Base-by-base conservation (phyloP, 108 stramenopile species). In the Phaeodactylum tricornutum region DNA sequence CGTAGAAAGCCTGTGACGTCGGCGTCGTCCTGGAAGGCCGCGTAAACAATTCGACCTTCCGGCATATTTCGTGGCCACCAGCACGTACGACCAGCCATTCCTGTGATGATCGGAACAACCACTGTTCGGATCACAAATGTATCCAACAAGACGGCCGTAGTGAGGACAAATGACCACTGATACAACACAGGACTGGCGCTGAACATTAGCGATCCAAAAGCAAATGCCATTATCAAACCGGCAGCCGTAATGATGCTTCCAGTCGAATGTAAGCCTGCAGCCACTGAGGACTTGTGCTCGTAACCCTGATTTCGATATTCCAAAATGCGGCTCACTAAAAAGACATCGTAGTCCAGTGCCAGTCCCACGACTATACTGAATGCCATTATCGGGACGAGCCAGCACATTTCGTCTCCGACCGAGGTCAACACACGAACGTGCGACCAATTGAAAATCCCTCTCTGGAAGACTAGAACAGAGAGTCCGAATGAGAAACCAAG, bases 281-380 rank as follows among this genome's bases (percentile, higher is more conserved):
- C 25, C n/a, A 67, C 40, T 12, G 68, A 60, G n/a, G 29, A 36
- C 34, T 48, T 53, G 43, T 66, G 61, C 5, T 30, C 40, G 37
- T 63, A 50, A 1, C 61, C 62, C 8, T 37, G 50, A 35, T 37
- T 17, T n/a, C 74, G 57, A 28, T 52, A 61, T 29, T 75, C 69
- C 36, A 59, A 19, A 29, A 75, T 54, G 0, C 74, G 44, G 16
- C 39, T 47, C 16, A 75, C 47, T 29, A 69, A 43, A 32, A 75
- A 67, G 20, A 66, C 46, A 52, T 75, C 69, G 34, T 75, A 71
- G n/a, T n/a, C n/a, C n/a, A n/a, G n/a, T n/a, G n/a, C n/a, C n/a
- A n/a, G n/a, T 16, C 74, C 74, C 11, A 71, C 74, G 41, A 63
- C 42, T 30, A 75, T 62, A 17, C 62, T 56, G 52, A 75, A 71